phyloP scores from a whole-genome alignment of 2,329 filamentous ascomycete genomes.

The Paraconiothyrium brasiliense region DNA sequence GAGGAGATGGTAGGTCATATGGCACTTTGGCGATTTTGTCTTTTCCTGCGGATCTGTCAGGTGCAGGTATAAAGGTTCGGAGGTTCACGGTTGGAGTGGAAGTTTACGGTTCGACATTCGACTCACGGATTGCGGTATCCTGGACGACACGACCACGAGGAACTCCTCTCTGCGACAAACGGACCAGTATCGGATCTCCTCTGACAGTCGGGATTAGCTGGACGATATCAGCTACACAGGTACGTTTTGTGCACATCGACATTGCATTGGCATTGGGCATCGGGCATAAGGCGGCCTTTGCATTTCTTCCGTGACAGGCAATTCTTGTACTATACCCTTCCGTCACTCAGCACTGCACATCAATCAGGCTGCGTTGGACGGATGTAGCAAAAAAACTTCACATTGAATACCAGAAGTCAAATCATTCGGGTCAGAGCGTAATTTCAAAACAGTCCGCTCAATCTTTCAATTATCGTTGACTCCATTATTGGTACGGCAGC shows the following conservation, averaged over 20 bases:
- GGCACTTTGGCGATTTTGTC: constrained; percentile 11
- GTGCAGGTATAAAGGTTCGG: neutral
- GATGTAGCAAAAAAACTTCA: neutral
- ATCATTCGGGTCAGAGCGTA: neutral
- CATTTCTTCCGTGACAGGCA: neutral
- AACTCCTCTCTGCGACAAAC: no score
- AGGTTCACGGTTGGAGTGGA: neutral
- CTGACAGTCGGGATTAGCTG: no score
- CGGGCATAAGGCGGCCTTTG: constrained; percentile 3
- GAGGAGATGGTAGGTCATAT: constrained; percentile 20
- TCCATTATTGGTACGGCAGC: no score
- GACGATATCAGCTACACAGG: neutral
- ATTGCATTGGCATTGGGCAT: constrained; percentile 8
- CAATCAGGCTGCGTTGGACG: neutral
- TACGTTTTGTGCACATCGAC: neutral
- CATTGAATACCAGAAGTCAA: neutral
- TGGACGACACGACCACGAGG: no score
- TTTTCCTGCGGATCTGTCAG: constrained; percentile 6
- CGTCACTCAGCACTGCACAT: neutral
- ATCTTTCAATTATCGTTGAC: no score
- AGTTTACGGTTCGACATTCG: no score
- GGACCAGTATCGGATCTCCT: no score
- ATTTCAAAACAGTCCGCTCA: no score
- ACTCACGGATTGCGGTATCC: no score
- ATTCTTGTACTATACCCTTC: constrained; percentile 20